phyloP scores from a whole-genome alignment of 2,329 filamentous ascomycete species.

The Beauveria sp. region DNA sequence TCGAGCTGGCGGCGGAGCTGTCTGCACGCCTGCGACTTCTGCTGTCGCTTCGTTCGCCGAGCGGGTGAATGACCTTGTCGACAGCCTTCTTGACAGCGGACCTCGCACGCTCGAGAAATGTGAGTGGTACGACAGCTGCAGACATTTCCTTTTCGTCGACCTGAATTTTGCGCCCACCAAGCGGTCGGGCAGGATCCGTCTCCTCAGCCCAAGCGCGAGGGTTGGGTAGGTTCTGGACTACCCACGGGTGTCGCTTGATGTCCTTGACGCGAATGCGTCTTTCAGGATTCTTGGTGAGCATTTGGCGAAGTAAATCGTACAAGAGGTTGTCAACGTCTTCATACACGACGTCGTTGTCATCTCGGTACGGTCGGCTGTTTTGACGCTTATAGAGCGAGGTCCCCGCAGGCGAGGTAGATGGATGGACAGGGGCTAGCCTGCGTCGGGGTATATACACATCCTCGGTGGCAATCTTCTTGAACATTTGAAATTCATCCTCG shows the following conservation, averaged over 20 bases:
- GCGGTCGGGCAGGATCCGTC: conserved; percentile 74
- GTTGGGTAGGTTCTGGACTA: conserved; percentile 69
- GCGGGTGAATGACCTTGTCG: conserved; percentile 55
- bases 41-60: conserved; percentile 49
- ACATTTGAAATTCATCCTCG: conserved; percentile 86
- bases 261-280: conserved; percentile 84
- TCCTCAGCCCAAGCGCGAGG: conserved; percentile 82
- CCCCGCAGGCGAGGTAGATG: conserved; percentile 46
- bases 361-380: conserved; percentile 60
- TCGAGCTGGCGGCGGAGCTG: conserved; percentile 59
- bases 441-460: conserved; percentile 82
- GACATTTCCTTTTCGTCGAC: conserved; percentile 88
- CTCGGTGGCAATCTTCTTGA: conserved; percentile 82
- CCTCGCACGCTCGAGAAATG: conserved; percentile 74
- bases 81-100: conserved; percentile 66
- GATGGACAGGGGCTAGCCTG: conserved; percentile 69
- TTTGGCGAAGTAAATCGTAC: conserved; percentile 66
- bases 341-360: conserved; percentile 72
- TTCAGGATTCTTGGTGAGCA: conserved; percentile 83
- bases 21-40: conserved; percentile 46
- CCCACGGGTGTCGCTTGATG: conserved; percentile 92
- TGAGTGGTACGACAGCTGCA: conserved; percentile 81
- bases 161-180: conserved; percentile 78
- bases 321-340: conserved; percentile 78
- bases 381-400: conserved; percentile 49